Evolutionary conservation across 768 basidiomycete species (phyloP).

Genomic region (Mycena alexandri): DNA sequence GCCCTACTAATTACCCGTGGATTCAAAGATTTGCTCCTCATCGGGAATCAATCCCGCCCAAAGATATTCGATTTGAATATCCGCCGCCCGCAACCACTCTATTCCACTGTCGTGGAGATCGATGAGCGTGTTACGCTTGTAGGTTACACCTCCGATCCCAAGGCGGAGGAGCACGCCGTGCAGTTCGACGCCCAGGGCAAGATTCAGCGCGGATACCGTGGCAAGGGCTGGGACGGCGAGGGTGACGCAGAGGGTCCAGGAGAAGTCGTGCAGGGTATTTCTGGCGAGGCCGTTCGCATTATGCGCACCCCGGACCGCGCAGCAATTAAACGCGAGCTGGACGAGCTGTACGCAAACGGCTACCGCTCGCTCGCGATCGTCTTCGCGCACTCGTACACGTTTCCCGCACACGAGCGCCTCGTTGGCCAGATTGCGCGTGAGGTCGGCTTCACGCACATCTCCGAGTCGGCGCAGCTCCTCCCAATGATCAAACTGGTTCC

Average conservation of each 20-base stretch:
- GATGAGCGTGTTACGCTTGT: constrained; percentile 96
- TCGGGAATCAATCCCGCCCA: constrained; percentile 95
- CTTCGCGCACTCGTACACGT: constrained; percentile 93
- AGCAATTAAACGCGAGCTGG: constrained; percentile 69
- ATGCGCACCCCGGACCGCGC: constrained; percentile 64
- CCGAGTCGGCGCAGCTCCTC: constrained; percentile 87
- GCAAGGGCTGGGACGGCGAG: constrained; percentile 80
- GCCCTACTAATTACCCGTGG: constrained; percentile 93
- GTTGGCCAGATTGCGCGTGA: constrained; percentile 80
- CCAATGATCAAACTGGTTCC: constrained; percentile 98
- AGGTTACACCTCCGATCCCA: constrained; percentile 92
- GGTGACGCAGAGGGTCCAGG: constrained; percentile 84
- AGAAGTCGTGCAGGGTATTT: constrained; percentile 83
- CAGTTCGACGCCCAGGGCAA: constrained; percentile 82
- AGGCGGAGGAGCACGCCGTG: constrained; percentile 80
- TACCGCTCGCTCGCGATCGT: constrained; percentile 92
- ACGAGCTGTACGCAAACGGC: constrained; percentile 81
- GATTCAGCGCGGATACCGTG: constrained; percentile 76
- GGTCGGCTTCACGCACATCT: constrained; percentile 92
- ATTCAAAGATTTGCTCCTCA: constrained; percentile 91
- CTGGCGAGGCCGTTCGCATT: constrained; percentile 91
- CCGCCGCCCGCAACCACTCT: constrained; percentile 80
- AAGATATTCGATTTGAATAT: constrained; percentile 96
- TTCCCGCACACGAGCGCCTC: constrained; percentile 83
- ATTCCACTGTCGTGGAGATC: constrained; percentile 77